phyloP scores from a whole-genome alignment of 2,329 filamentous ascomycete species.

The Colletotrichum sp. region DNA sequence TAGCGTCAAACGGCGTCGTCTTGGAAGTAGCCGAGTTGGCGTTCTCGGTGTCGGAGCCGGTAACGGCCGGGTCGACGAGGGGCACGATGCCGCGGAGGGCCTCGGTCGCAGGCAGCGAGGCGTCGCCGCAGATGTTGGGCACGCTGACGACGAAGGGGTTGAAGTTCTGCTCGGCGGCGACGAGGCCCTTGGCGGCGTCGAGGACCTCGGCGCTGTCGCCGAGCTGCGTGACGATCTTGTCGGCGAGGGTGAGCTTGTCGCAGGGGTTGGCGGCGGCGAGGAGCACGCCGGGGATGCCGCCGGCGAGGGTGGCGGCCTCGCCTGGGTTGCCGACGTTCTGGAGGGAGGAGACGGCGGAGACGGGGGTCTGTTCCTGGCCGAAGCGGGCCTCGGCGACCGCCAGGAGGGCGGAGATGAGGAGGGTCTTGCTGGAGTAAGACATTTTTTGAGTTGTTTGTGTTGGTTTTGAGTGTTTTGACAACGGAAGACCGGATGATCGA shows the following conservation, averaged over 20 bases:
- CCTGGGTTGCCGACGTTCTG: conserved; percentile 61
- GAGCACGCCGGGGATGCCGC: conserved; percentile 64
- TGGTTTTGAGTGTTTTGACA: background rate
- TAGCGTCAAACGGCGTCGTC: conserved; percentile 59
- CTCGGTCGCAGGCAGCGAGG: conserved; percentile 63
- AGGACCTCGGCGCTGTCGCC: conserved; percentile 65
- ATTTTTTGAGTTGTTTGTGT: conserved; percentile 33
- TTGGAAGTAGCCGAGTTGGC: conserved; percentile 61
- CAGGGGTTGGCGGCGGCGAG: conserved; percentile 71
- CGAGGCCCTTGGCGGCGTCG: conserved; percentile 65
- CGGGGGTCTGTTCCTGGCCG: conserved; percentile 66
- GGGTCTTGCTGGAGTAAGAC: conserved; percentile 45
- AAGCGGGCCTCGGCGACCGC: conserved; percentile 61
- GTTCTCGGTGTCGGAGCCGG: conserved; percentile 62
- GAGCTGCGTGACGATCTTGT: conserved; percentile 66
- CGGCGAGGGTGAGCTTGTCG: conserved; percentile 68
- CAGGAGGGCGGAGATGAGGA: conserved; percentile 45
- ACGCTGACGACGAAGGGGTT: conserved; percentile 67
- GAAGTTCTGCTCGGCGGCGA: conserved; percentile 75
- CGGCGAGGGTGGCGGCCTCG: conserved; percentile 67
- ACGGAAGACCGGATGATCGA: background rate
- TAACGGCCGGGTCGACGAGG: conserved; percentile 69
- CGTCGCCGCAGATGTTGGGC: conserved; percentile 68
- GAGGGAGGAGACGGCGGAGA: conserved; percentile 58
- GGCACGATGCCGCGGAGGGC: conserved; percentile 71